These are phyloP conservation scores for Sedum album DNA, from an alignment of 164 flowering plant genomes.

Conservation along the genomic window DNA sequence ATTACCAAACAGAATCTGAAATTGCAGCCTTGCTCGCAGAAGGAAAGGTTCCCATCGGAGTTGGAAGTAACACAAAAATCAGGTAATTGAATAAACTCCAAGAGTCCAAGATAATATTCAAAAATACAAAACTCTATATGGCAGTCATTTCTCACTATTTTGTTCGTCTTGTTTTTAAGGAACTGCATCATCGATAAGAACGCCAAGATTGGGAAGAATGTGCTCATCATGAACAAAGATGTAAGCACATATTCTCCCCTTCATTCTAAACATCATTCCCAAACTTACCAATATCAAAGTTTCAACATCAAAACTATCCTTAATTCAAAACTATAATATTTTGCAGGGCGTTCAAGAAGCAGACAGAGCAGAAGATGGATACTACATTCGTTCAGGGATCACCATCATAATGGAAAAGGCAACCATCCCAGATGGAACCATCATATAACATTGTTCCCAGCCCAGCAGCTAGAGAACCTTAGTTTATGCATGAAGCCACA, in stretches of 20 bases:
- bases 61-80: slow-evolving; percentile 80
- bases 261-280: no score
- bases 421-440: slow-evolving; percentile 46
- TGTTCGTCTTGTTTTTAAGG: slow-evolving; percentile 27
- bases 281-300: not conserved
- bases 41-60: slow-evolving; percentile 89
- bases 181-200: slow-evolving; percentile 90
- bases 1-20: slow-evolving; percentile 88
- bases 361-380: slow-evolving; percentile 83
- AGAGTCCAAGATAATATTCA: no score
- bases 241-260: slow-evolving; percentile 20
- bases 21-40: slow-evolving; percentile 82
- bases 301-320: not conserved
- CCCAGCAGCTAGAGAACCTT: not conserved
- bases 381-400: slow-evolving; percentile 86
- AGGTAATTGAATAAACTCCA: slow-evolving; percentile 26
- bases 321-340: not conserved
- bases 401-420: slow-evolving; percentile 61
- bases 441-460: not conserved
- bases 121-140: not conserved
- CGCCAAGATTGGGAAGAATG: slow-evolving; percentile 84
- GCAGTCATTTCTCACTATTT: slow-evolving; percentile 11
- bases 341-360: slow-evolving; percentile 87
- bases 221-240: slow-evolving; percentile 70
- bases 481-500: not conserved